Evolutionary conservation across 1,284 basidiomycete species (phyloP).

Genomic region (Trichosporon faecale): DNA sequence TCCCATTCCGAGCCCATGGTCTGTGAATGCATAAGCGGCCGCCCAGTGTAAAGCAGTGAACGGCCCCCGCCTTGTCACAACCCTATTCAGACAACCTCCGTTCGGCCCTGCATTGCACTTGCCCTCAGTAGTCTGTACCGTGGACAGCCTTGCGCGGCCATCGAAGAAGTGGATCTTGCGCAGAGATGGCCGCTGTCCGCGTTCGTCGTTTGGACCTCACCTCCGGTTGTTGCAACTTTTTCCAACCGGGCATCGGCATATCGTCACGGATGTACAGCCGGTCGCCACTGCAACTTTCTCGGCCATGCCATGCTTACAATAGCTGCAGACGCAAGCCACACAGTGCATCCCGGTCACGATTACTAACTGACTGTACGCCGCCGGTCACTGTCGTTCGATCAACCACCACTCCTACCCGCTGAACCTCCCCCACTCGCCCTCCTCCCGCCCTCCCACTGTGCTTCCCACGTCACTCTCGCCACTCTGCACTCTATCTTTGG

Average conservation of each 20-base stretch:
- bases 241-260: not conserved
- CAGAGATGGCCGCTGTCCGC: not conserved
- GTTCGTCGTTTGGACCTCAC: not conserved
- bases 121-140: too few relatives aligned
- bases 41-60: not conserved
- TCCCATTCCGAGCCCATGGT: not conserved
- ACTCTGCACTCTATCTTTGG: not conserved
- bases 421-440: not conserved
- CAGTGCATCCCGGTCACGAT: not conserved
- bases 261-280: not conserved
- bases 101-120: not conserved
- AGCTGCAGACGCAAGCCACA: not conserved
- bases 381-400: not conserved
- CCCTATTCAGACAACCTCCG: not conserved
- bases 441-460: not conserved
- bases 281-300: not conserved
- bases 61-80: slow-evolving; percentile 1
- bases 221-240: not conserved
- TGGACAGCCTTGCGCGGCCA: not conserved
- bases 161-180: not conserved
- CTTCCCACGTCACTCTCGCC: not conserved
- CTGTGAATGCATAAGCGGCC: not conserved
- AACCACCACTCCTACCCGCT: not conserved
- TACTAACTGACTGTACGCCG: not conserved
- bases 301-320: not conserved